phyloP scores from a whole-genome alignment of 441 rosid genomes.

The Theobroma grandiflorum region DNA sequence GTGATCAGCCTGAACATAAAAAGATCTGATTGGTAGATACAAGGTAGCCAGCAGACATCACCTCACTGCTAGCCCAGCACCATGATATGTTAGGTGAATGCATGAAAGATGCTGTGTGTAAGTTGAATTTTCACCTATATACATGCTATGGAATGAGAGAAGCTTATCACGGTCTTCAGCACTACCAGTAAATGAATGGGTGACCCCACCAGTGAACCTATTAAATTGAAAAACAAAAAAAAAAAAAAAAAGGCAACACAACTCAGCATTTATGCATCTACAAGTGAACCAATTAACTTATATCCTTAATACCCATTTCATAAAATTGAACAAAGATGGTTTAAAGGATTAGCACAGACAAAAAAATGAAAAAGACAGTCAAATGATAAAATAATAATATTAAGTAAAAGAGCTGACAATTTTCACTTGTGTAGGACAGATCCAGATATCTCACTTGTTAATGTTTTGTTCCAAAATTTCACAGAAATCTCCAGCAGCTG shows the following conservation, averaged over 20 bases:
- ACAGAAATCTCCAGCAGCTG: slow-evolving; percentile 89
- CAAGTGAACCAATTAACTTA: background rate
- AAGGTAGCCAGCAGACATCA: background rate
- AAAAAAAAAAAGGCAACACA: background rate
- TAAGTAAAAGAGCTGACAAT: background rate
- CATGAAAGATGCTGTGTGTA: background rate
- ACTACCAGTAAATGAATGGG: slow-evolving; percentile 93
- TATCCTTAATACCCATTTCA: background rate
- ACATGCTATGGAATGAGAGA: slow-evolving; percentile 74
- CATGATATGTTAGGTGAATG: background rate
- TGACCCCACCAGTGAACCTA: slow-evolving; percentile 84
- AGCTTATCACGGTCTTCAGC: slow-evolving; percentile 78
- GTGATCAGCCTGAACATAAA: background rate
- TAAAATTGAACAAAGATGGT: background rate
- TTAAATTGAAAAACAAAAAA: slow-evolving; percentile 7
- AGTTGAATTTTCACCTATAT: slow-evolving; percentile 61
- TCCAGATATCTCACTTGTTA: slow-evolving; percentile 56
- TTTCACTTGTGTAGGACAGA: slow-evolving; percentile 4
- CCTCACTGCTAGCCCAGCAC: background rate
- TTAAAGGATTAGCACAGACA: background rate
- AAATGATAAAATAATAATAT: background rate
- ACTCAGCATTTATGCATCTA: background rate
- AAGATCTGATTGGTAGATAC: background rate
- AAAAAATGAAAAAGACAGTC: background rate
- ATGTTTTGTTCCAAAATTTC: slow-evolving; percentile 76